Evolutionary conservation across 768 basidiomycete species (phyloP).

Genomic region (Tulasnella sp.): DNA sequence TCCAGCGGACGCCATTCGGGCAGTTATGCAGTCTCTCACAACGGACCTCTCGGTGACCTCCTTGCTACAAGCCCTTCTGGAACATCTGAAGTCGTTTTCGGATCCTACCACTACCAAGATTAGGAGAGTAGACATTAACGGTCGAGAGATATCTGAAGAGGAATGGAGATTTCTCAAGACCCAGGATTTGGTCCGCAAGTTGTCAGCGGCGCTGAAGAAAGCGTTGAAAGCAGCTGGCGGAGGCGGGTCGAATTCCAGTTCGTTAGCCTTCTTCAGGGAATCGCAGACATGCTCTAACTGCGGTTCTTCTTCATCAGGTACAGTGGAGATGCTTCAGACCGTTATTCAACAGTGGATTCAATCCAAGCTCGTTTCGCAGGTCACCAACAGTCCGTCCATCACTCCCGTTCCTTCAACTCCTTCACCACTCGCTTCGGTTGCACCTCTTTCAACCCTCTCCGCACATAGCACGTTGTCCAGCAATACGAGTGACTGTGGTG

Average conservation of each 20-base stretch:
- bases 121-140: not conserved
- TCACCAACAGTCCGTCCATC: not conserved
- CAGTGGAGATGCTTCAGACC: not conserved
- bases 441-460: not conserved
- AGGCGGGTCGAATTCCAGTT: not conserved
- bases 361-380: not conserved
- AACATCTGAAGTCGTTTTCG: not conserved
- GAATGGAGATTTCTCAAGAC: slow-evolving; percentile 14
- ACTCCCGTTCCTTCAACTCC: slow-evolving; percentile 10
- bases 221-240: not conserved
- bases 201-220: slow-evolving; percentile 2
- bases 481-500: not conserved
- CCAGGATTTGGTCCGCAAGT: not conserved
- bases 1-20: not conserved
- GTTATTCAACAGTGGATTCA: not conserved
- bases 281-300: not conserved
- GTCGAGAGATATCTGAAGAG: slow-evolving; percentile 10
- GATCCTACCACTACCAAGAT: not conserved
- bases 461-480: not conserved
- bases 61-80: not conserved
- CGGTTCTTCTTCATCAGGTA: not conserved
- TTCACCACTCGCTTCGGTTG: not conserved
- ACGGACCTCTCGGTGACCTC: slow-evolving; percentile 7
- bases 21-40: not conserved
- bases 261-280: not conserved